Evolutionary conservation across 768 basidiomycete species (phyloP), one percentile per base, ranked within the genome.

Genomic region (Termitomyces sp.): DNA sequence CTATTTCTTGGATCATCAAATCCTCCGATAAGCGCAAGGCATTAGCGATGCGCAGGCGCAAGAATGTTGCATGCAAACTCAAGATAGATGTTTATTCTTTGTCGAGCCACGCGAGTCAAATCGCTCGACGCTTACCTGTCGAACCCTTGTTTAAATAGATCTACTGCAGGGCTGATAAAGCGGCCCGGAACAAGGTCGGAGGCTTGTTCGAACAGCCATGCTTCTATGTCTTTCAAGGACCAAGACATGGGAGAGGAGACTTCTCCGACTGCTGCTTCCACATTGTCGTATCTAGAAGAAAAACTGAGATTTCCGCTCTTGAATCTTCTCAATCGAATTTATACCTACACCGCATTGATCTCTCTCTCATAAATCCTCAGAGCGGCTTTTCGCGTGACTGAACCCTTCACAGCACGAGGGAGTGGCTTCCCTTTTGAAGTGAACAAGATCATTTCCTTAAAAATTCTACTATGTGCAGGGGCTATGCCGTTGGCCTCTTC

Each of bases 71-170:
- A 42, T 16, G 3, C 58, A 58, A 39, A 31, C 58, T 54, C 20
- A 37, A 46, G 31, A 36, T 18, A 16, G 15, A 20, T 4, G 11
- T 6, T 4, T 9, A 0, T 2, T 20, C 30, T 13, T 18, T 9
- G 31, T n/a, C 12, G 9, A 42, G 16, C 9, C 12, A 15, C 9
- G n/a, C 3, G 12, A 33, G 4, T 16, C 6, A 2, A 31, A 22
- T 36, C 8, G 3, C 36, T 15, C 0, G 11, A 20, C 2, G 4
- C 33, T 31, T 12, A 58, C 58, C 58, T 58, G 20, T 58, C 45
- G 8, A 58, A 54, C 2, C 58, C 58, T 16, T 58, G 58, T 31
- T 58, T 24, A 7, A 58, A 58, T n/a, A 58, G 33, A 58, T 58
- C 52, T 5, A 18, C 31, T 27, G 16, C 5, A 15, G 36, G 33